Percentiles rank a stretch among this genome's conserved stretches.
phyloP scores from a whole-genome alignment of 2,329 filamentous ascomycete genomes.

The Amauroascus verrucosus region DNA sequence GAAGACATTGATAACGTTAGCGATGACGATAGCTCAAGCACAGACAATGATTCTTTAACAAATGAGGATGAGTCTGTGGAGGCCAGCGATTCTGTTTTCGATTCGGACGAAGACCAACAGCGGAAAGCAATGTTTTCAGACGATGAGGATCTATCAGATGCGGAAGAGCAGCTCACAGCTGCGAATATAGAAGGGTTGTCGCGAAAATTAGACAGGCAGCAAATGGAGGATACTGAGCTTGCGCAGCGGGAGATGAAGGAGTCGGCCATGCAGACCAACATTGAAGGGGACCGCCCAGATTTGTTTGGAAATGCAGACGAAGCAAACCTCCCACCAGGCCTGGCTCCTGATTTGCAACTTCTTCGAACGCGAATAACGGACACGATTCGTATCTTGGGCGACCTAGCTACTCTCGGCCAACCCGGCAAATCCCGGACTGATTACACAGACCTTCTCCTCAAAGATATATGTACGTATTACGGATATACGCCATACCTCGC shows the following conservation, averaged over 20 bases:
- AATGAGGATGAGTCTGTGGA: constrained; percentile 11
- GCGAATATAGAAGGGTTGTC: constrained; percentile 93
- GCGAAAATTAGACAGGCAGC: constrained; percentile 67
- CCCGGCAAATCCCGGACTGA: constrained; percentile 73
- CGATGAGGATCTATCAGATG: constrained; percentile 79
- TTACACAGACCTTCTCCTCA: constrained; percentile 75
- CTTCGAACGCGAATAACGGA: constrained; percentile 84
- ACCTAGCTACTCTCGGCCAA: constrained; percentile 73
- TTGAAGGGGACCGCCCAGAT: constrained; percentile 61
- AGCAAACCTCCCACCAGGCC: constrained; percentile 49
- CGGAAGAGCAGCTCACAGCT: constrained; percentile 81
- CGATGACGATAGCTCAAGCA: constrained; percentile 34
- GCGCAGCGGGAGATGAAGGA: constrained; percentile 80
- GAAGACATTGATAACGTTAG: constrained; percentile 35
- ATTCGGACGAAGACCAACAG: constrained; percentile 58
- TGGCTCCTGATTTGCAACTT: constrained; percentile 83
- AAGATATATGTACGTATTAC: constrained; percentile 93
- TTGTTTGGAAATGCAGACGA: constrained; percentile 49
- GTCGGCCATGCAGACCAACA: constrained; percentile 83
- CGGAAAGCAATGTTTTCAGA: constrained; percentile 80
- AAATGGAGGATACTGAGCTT: constrained; percentile 67
- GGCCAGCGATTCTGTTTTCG: constrained; percentile 53
- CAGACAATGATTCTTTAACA: constrained; percentile 42
- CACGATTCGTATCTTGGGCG: constrained; percentile 80
- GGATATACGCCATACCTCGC: constrained; percentile 92